Percentiles rank a stretch among this genome's conserved stretches.
phyloP scores from a whole-genome alignment of 306 rosid species.

The Geum urbanum region DNA sequence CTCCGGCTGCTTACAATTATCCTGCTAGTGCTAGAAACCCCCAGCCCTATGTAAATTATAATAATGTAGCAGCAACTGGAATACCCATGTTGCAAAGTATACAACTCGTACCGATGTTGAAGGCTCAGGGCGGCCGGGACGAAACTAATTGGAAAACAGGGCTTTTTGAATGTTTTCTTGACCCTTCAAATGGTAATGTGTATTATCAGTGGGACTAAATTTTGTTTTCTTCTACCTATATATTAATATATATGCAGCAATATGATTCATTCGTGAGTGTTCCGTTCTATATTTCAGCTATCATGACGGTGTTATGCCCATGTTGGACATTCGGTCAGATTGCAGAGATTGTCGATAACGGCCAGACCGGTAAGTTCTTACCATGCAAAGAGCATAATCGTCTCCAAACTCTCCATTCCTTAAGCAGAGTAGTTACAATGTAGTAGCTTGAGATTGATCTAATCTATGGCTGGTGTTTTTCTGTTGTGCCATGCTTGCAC shows the following conservation, averaged over 20 bases:
- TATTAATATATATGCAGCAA: neutral
- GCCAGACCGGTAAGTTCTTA: conserved; percentile 1
- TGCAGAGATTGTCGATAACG: conserved; percentile 17
- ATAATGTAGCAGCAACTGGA: conserved; percentile 8
- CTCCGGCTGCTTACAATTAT: conserved; percentile 18
- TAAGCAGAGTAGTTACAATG: neutral
- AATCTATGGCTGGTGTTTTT: neutral
- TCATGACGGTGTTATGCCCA: conserved; percentile 12
- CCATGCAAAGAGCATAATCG: neutral
- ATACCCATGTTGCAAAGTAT: conserved; percentile 10
- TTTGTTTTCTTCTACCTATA: neutral
- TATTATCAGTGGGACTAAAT: neutral
- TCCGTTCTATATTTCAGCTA: conserved; percentile 4
- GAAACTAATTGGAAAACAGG: conserved; percentile 12
- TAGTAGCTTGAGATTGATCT: neutral
- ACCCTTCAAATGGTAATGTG: conserved; percentile 4
- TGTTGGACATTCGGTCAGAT: conserved; percentile 17
- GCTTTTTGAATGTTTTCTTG: neutral
- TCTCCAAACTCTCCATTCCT: neutral
- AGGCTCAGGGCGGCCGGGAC: neutral
- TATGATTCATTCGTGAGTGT: neutral
- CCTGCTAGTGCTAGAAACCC: neutral
- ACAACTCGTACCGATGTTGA: conserved; percentile 1
- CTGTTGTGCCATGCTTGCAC: neutral
- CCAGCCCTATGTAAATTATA: neutral